phyloP scores from a whole-genome alignment of 768 basidiomycete species.

The Lentinula sp. region DNA sequence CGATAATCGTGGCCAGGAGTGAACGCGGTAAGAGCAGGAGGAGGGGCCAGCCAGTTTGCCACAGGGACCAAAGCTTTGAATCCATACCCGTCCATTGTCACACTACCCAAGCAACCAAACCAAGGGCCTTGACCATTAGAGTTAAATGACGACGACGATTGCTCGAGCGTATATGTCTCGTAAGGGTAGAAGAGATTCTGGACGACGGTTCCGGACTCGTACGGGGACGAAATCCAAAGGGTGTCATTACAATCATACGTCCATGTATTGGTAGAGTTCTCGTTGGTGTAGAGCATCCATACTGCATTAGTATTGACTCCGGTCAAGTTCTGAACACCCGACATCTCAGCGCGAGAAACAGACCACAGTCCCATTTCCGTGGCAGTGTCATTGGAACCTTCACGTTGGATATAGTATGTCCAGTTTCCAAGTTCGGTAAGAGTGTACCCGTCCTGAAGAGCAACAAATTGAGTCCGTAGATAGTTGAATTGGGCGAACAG shows the following conservation, averaged over 20 bases:
- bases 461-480: slow-evolving; percentile 60
- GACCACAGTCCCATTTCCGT: slow-evolving; percentile 92
- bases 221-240: slow-evolving; percentile 81
- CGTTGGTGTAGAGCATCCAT: slow-evolving; percentile 85
- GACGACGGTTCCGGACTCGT: slow-evolving; percentile 51
- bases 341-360: slow-evolving; percentile 62
- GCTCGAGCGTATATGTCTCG: slow-evolving; percentile 63
- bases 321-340: slow-evolving; percentile 49
- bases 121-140: slow-evolving; percentile 53
- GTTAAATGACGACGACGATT: slow-evolving; percentile 61
- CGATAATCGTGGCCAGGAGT: slow-evolving; percentile 84
- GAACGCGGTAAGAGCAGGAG: slow-evolving; percentile 77
- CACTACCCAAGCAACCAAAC: slow-evolving; percentile 62
- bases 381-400: slow-evolving; percentile 75
- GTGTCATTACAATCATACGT: slow-evolving; percentile 48
- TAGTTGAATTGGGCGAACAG: slow-evolving; percentile 70
- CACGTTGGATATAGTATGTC: slow-evolving; percentile 72
- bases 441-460: slow-evolving; percentile 83
- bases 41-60: slow-evolving; percentile 61
- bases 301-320: slow-evolving; percentile 62
- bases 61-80: slow-evolving; percentile 79
- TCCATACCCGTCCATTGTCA: slow-evolving; percentile 69
- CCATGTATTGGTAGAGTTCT: slow-evolving; percentile 69
- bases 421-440: slow-evolving; percentile 80
- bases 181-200: slow-evolving; percentile 80